A percentile compares a stretch with the other conserved stretches of the same genome.
Conservation (phyloP, 306 rosid species). For the Vicia villosa region DNA sequence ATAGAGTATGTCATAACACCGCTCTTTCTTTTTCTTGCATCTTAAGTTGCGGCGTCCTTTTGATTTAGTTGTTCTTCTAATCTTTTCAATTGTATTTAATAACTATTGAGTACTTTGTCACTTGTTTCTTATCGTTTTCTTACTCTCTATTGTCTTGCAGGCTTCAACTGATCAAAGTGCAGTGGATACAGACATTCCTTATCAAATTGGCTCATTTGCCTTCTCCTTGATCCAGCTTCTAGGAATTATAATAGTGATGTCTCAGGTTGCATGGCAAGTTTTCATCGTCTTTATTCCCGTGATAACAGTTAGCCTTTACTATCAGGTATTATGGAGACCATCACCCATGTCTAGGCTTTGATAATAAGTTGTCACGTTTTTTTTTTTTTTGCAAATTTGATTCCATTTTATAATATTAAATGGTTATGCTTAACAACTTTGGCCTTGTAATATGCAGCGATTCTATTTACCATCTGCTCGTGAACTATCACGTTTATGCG, state of each 20-base stretch:
- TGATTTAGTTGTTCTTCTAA: too few relatives aligned
- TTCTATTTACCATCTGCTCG: constrained; percentile 75
- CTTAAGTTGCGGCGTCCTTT: neutral
- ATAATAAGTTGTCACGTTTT: neutral
- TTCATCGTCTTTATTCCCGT: constrained; percentile 74
- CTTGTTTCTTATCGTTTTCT: neutral
- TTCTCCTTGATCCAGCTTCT: constrained; percentile 58
- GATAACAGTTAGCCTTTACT: constrained; percentile 64
- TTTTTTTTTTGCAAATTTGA: neutral
- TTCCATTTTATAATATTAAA: constrained; percentile 6
- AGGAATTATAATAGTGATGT: constrained; percentile 81
- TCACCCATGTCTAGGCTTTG: constrained; percentile 17
- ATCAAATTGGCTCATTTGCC: constrained; percentile 53
- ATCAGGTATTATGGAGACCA: constrained; percentile 53
- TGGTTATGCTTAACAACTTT: constrained; percentile 7
- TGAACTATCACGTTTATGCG: constrained; percentile 77
- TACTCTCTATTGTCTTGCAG: constrained; percentile 41
- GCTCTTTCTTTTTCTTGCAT: constrained; percentile 2
- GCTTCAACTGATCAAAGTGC: constrained; percentile 84
- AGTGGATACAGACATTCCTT: constrained; percentile 55
- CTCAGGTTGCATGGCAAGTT: constrained; percentile 85
- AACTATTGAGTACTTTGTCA: neutral
- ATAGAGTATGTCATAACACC: constrained; percentile 52
- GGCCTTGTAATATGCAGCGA: constrained; percentile 53
- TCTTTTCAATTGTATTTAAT: neutral